Evolutionary conservation across 2,329 filamentous ascomycete genomes (phyloP).

Genomic region (Cladosporium sp.): DNA sequence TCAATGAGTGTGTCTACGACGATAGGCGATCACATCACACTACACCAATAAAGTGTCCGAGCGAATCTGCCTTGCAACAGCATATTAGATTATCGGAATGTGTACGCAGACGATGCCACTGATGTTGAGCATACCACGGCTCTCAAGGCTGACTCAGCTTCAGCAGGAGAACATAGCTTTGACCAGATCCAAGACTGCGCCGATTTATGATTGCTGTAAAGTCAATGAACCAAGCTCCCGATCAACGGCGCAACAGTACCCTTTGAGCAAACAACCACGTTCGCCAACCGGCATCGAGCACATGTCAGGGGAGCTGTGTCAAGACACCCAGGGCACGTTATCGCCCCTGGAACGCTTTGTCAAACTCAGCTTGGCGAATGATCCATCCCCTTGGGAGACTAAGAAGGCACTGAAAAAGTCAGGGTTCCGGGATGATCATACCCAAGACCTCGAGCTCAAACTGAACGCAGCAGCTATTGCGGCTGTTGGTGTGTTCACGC

Average conservation of each 20-base stretch:
- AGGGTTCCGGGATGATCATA: background rate
- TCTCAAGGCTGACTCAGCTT: background rate
- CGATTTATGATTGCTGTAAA: background rate
- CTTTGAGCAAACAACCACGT: background rate
- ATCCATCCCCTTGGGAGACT: slow-evolving; percentile 1
- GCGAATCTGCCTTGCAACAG: background rate
- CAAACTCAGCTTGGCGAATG: background rate
- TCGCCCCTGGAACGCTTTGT: slow-evolving; percentile 15
- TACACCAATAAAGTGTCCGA: background rate
- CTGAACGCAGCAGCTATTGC: background rate
- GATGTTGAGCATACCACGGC: background rate
- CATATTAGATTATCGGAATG: background rate
- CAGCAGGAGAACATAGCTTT: background rate
- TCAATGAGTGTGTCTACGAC: too few species aligned
- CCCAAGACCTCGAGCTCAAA: background rate
- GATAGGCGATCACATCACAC: background rate
- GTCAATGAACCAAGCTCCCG: background rate
- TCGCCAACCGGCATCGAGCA: background rate
- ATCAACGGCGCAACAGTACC: background rate
- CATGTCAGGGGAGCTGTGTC: background rate
- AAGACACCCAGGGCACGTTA: background rate
- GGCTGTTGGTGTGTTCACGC: background rate
- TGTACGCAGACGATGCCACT: background rate
- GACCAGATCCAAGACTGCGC: background rate
- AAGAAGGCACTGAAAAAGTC: background rate